Evolutionary conservation across 1,284 basidiomycete genomes (phyloP).

Genomic region (Melampsora occidentalis): DNA sequence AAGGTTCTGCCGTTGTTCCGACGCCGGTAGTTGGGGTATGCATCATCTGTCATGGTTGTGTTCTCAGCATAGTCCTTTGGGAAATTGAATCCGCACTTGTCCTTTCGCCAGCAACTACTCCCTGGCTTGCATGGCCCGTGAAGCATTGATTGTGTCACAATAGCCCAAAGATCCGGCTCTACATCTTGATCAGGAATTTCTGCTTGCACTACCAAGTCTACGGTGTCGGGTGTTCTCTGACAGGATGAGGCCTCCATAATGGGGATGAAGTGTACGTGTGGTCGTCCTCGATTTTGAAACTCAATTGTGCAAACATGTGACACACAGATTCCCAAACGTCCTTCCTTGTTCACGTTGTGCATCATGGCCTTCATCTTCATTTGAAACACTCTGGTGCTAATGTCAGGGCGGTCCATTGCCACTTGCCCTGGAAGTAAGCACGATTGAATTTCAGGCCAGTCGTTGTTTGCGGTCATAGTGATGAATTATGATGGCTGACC

Average conservation of each 20-base stretch:
- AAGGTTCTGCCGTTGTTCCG: no score
- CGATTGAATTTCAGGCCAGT: constrained; percentile 55
- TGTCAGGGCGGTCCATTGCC: not conserved
- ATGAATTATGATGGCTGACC: constrained; percentile 23
- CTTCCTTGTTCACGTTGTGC: not conserved
- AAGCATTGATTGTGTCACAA: constrained; percentile 1
- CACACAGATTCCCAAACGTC: not conserved
- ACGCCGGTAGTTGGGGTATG: no score
- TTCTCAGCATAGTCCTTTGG: no score
- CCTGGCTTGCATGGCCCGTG: constrained; percentile 3
- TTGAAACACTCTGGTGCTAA: no score
- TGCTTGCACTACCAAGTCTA: not conserved
- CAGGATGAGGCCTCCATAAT: not conserved
- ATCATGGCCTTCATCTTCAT: no score
- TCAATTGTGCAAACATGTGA: constrained; percentile 17
- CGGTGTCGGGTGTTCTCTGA: not conserved
- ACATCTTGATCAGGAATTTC: constrained; percentile 1
- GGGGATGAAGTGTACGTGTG: not conserved
- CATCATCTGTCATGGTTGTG: no score
- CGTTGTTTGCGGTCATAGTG: constrained; percentile 44
- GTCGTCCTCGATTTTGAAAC: constrained; percentile 7
- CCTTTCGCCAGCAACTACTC: not conserved
- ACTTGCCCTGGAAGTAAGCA: not conserved
- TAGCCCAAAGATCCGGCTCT: not conserved
- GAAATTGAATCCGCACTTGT: no score